Evolutionary conservation across 257 asterid genomes (phyloP), one percentile per base, ranked within the genome.

Genomic region (Gardenia jasminoides): DNA sequence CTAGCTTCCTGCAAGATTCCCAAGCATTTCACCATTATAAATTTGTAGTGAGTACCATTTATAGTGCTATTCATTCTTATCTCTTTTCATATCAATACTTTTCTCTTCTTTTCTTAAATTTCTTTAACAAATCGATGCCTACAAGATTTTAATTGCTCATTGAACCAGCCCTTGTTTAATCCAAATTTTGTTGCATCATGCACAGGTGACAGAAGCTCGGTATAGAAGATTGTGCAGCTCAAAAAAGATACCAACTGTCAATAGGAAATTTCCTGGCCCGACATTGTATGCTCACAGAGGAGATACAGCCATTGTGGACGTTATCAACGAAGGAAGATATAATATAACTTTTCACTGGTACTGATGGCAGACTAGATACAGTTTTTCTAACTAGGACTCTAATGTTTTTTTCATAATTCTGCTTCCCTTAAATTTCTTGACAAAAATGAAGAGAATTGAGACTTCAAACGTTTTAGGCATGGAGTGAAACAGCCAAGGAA

Each of bases 401-500:
- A 10, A 2, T 24, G 6, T 68, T 16, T 70, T 70, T 70, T 24
- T 20, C 54, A 43, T 43, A 0, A 17, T 17, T 22, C 41, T 33
- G 2, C 6, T 36, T 68, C 24, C 73, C 47, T 20, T 19, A 19
- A 19, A 0, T 30, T 31, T 67, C n/a, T 31, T 67, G 13, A 19
- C 62, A 56, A 56, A 19, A 20, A 1, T 58, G n/a, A 0, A 58
- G 15, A 3, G 1, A 58, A 39, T 8, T 41, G 3, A 41, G 7
- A 20, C 8, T 69, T 7, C 17, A 69, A 22, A 33, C n/a, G 33
- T 74, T 72, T 65, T 72, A 91, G 97, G 97, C 97, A 88, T 59
- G 97, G 97, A 41, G 94, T 90, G 77, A 85, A 82, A 69, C 89
- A 83, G 84, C 90, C 88, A 13, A 84, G 92, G 56, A 85, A 81